phyloP scores from a whole-genome alignment of 1,139 yeast genomes.

The Scheffersomyces lignicola region DNA sequence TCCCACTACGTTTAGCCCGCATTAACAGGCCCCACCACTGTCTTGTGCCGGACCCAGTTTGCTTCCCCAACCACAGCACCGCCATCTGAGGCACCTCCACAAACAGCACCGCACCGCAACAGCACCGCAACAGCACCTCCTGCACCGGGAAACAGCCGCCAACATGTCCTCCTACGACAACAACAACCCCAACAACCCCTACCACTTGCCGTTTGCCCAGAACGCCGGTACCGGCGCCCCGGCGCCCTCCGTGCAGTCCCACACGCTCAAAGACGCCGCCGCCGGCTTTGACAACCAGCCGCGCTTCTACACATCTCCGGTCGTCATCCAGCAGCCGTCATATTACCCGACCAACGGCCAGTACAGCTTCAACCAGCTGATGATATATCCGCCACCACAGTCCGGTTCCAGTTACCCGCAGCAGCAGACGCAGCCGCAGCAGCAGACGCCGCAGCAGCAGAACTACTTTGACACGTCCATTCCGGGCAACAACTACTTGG shows the following conservation, averaged over 20 bases:
- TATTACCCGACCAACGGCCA: constrained; percentile 17
- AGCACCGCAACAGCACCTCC: neutral
- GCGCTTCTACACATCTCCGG: constrained; percentile 20
- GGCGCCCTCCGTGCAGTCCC: neutral
- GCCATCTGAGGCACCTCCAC: too few species aligned
- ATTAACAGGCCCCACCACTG: neutral
- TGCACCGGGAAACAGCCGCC: too few species aligned
- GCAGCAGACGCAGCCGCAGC: constrained; percentile 6
- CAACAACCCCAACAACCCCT: constrained; percentile 9
- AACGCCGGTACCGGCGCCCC: neutral
- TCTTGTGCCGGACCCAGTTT: too few species aligned
- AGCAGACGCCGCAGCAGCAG: constrained; percentile 8
- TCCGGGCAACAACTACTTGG: constrained; percentile 19
- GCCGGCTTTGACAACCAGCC: constrained; percentile 14
- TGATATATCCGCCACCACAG: constrained; percentile 14
- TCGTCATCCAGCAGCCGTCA: constrained; percentile 23
- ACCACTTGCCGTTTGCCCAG: constrained; percentile 8
- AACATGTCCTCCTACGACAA: constrained; percentile 10
- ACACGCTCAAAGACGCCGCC: neutral
- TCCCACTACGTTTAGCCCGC: too few species aligned
- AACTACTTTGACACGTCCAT: constrained; percentile 15
- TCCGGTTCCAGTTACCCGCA: neutral
- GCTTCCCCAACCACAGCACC: too few species aligned
- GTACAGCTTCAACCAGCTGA: constrained; percentile 19
- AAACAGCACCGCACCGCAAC: too few species aligned